phyloP scores from a whole-genome alignment of 1,284 basidiomycete species.

The Microbotryum saponariae region DNA sequence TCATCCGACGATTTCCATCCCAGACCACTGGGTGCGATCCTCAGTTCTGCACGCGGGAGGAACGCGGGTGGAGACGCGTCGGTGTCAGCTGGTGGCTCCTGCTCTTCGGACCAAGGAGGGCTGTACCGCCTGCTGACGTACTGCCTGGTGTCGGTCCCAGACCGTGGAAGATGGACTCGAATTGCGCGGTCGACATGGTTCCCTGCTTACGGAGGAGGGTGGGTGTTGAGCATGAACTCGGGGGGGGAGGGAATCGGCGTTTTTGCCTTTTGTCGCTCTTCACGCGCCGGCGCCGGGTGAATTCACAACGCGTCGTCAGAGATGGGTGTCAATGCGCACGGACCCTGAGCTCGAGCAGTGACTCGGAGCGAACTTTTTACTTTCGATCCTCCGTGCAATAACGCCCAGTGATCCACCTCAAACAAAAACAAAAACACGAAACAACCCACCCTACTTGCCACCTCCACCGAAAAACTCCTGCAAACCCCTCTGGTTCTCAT shows the following conservation, averaged over 20 bases:
- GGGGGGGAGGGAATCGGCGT: too few relatives aligned
- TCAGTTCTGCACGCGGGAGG: conserved; percentile 56
- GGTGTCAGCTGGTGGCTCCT: conserved; percentile 1
- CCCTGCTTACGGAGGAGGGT: not conserved
- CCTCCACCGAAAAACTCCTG: conserved; percentile 65
- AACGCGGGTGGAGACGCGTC: not conserved
- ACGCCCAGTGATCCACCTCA: too few relatives aligned
- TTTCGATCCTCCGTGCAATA: too few relatives aligned
- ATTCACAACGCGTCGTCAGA: too few relatives aligned
- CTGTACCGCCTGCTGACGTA: conserved; percentile 37
- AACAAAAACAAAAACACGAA: too few relatives aligned
- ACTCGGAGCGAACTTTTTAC: too few relatives aligned
- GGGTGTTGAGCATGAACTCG: too few relatives aligned
- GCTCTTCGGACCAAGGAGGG: too few relatives aligned
- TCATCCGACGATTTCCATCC: conserved; percentile 73
- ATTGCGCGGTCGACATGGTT: conserved; percentile 51
- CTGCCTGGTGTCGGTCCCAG: conserved; percentile 68
- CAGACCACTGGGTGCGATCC: conserved; percentile 77
- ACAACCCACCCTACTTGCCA: not conserved
- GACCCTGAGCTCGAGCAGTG: too few relatives aligned
- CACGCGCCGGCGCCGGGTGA: too few relatives aligned
- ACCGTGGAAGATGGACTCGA: conserved; percentile 72
- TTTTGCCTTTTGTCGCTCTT: too few relatives aligned
- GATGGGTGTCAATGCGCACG: too few relatives aligned
- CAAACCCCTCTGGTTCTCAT: conserved; percentile 66